A percentile compares a stretch with the other conserved stretches of the same genome.
These are phyloP conservation scores for Solanum hybrid DNA, from an alignment of 305 asterid genomes.

Conservation along the genomic window DNA sequence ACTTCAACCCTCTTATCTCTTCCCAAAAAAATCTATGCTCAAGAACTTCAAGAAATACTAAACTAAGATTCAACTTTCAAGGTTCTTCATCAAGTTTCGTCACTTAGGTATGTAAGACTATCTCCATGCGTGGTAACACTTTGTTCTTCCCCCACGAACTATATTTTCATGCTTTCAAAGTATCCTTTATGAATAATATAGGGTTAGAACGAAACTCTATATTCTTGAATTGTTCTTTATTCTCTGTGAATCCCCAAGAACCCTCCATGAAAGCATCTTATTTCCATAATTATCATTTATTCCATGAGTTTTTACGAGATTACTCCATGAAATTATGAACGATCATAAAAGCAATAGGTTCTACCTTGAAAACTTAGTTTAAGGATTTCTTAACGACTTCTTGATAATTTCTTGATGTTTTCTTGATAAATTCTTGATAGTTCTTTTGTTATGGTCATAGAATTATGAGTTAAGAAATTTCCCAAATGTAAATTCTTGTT, in stretches of 20 bases:
- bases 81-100: background rate
- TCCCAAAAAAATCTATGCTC: background rate
- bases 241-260: background rate
- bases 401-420: background rate
- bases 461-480: background rate
- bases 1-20: background rate
- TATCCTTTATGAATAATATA: background rate
- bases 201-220: background rate
- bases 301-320: background rate
- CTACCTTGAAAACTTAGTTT: background rate
- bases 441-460: background rate
- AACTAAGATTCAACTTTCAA: background rate
- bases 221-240: background rate
- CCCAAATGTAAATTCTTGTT: background rate
- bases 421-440: background rate
- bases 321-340: background rate
- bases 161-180: background rate
- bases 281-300: too few relatives aligned
- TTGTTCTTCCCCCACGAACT: background rate
- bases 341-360: background rate
- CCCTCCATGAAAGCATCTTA: background rate
- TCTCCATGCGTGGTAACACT: background rate
- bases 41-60: background rate
- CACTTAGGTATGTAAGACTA: background rate
- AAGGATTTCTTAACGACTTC: background rate